A percentile compares a stretch with the other conserved stretches of the same genome.
Evolutionary conservation across 2,329 filamentous ascomycete species (phyloP).

Genomic region (Tolypocladium inflatum): DNA sequence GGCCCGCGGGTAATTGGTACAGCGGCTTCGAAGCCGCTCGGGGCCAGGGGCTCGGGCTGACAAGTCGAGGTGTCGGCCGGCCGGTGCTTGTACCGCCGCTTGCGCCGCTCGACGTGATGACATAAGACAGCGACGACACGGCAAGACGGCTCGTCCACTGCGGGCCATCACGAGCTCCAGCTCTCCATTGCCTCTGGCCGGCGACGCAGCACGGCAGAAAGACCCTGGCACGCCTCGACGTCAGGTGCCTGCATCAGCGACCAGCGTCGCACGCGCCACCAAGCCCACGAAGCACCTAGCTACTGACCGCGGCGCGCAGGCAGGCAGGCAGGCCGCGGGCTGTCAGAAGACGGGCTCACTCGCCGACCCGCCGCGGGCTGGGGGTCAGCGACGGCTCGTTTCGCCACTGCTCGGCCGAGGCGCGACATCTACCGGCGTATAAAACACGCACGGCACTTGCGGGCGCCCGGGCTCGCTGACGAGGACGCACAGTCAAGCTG

Average conservation of each 20-base stretch:
- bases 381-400: not conserved
- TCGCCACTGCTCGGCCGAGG: not conserved
- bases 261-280: conserved; percentile 4
- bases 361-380: not conserved
- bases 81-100: not conserved
- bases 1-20: not conserved
- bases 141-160: not conserved
- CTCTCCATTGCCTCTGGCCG: not conserved
- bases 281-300: not conserved
- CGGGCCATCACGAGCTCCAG: conserved; percentile 5
- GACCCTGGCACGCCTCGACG: not conserved
- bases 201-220: not conserved
- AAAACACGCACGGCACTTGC: not conserved
- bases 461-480: not conserved
- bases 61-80: not conserved
- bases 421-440: not conserved
- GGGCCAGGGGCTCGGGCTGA: not conserved
- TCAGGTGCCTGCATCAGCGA: conserved; percentile 9
- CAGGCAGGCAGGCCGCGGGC: not conserved
- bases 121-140: not conserved
- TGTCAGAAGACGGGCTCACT: not conserved
- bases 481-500: conserved; percentile 21
- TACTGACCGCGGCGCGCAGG: not conserved
- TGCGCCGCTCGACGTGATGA: not conserved
- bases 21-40: not conserved